A percentile compares a stretch with the other conserved stretches of the same genome.
Conservation (phyloP, 345 rosid genomes). For the Arabidopsis thaliana region TAIR10.1 NC_003074.8:20537001-20537500, state of each 20-base stretch:
- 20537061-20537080: slow-evolving; percentile 2
- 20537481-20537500: background rate
- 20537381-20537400: background rate
- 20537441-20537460: background rate
- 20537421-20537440: background rate
- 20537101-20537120: slow-evolving; percentile 14
- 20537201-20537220: slow-evolving; percentile 92
- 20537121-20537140: slow-evolving; percentile 98
- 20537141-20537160: slow-evolving; percentile 88
- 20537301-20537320: background rate
- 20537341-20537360: background rate
- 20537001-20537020: background rate
- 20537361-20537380: background rate
- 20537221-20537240: slow-evolving; percentile 54
- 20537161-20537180: slow-evolving; percentile 84
- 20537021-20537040: background rate
- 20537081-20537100: background rate
- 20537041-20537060: background rate
- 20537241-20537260: background rate
- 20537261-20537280: slow-evolving; percentile 5
- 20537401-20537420: background rate
- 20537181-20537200: slow-evolving; percentile 99
- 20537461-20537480: slow-evolving; percentile 1
- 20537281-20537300: background rate
- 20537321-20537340: background rate